phyloP scores from a whole-genome alignment of 148 eudicot species.

The Dysphania ambrosioides region DNA sequence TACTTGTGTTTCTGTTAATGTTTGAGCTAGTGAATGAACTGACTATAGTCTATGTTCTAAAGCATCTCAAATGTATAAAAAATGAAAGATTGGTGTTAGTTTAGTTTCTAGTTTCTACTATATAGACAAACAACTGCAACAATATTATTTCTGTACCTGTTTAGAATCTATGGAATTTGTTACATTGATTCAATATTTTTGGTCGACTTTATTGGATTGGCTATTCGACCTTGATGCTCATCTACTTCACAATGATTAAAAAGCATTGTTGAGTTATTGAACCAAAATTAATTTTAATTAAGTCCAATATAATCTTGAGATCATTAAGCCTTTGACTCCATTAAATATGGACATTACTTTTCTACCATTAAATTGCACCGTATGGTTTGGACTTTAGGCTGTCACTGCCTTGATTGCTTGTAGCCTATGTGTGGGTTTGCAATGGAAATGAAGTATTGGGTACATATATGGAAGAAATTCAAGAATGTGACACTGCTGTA shows the following conservation, averaged over 20 bases:
- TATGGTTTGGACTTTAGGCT: neutral
- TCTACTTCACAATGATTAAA: neutral
- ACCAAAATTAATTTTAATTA: neutral
- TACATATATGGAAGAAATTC: too few relatives aligned
- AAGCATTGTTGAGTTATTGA: neutral
- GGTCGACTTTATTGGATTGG: too few relatives aligned
- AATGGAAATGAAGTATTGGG: neutral
- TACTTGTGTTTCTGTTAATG: neutral
- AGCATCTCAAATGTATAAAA: neutral
- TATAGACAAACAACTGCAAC: neutral
- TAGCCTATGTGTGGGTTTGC: neutral
- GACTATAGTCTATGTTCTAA: neutral
- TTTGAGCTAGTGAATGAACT: neutral
- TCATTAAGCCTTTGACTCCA: neutral
- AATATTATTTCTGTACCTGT: too few relatives aligned
- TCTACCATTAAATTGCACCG: neutral
- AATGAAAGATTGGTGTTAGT: neutral
- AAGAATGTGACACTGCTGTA: too few relatives aligned
- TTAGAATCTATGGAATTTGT: too few relatives aligned
- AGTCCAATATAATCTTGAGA: neutral
- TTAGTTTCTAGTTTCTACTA: neutral
- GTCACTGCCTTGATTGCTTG: neutral
- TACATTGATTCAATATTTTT: too few relatives aligned
- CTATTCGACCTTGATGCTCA: too few relatives aligned
- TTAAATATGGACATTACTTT: neutral